These are phyloP conservation scores for Colletotrichum tabaci DNA, from an alignment of 2,329 filamentous ascomycete species.

Conservation along the genomic window DNA sequence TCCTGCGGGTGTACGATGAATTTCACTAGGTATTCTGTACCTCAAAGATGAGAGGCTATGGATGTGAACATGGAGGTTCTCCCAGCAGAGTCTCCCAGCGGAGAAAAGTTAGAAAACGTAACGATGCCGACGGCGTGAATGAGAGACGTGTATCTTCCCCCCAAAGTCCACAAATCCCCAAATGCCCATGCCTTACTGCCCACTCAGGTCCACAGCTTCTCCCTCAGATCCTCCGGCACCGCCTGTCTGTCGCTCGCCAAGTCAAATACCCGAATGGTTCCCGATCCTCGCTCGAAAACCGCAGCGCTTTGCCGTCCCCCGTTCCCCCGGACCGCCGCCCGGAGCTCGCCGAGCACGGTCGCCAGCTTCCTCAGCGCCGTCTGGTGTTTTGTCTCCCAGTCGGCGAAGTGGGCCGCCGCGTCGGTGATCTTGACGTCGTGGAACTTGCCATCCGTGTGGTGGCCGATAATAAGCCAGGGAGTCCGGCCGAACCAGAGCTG, in stretches of 20 bases:
- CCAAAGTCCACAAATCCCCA: neutral
- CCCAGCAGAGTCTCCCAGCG: neutral
- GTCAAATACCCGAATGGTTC: neutral
- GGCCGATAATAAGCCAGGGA: constrained; percentile 45
- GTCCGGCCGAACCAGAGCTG: constrained; percentile 51
- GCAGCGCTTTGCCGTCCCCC: neutral
- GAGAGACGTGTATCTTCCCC: too few species aligned
- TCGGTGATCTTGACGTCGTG: constrained; percentile 14
- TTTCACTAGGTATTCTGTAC: too few species aligned
- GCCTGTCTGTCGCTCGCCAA: neutral
- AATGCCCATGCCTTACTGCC: too few species aligned
- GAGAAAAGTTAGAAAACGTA: neutral
- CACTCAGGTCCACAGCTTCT: neutral
- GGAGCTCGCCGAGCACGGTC: neutral
- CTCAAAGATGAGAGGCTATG: accelerated
- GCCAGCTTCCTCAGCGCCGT: constrained; percentile 5
- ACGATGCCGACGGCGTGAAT: too few species aligned
- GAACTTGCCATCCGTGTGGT: constrained; percentile 43
- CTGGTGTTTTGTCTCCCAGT: constrained; percentile 8
- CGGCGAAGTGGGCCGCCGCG: neutral
- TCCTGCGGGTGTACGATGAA: neutral
- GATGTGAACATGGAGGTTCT: accelerated
- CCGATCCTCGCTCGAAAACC: neutral
- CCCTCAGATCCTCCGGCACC: neutral
- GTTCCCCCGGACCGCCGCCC: neutral